These are phyloP conservation scores for Sporothrix pseudoabietina DNA, from an alignment of 2,329 filamentous ascomycete genomes.

Conservation along the genomic window DNA sequence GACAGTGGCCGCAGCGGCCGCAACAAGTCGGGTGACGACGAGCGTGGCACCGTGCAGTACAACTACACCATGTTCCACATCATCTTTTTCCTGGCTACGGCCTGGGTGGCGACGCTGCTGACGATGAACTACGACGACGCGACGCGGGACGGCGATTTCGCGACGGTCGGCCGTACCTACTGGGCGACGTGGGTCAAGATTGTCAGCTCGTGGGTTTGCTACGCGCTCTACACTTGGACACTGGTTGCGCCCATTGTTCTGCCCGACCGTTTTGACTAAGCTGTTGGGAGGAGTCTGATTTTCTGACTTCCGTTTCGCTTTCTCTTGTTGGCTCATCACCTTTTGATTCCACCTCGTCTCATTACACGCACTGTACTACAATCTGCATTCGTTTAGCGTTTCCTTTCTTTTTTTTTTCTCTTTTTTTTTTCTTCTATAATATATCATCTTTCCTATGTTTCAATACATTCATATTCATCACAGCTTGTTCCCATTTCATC, in stretches of 20 bases:
- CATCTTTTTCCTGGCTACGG: constrained; percentile 95
- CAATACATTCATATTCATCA: neutral
- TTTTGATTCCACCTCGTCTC: neutral
- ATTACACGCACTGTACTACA: neutral
- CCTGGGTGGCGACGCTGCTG: constrained; percentile 91
- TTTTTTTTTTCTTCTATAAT: neutral
- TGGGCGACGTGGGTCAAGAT: constrained; percentile 99
- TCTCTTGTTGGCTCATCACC: neutral
- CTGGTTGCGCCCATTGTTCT: constrained; percentile 81
- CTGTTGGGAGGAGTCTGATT: neutral
- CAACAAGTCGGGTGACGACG: constrained; percentile 76
- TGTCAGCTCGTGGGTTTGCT: constrained; percentile 94
- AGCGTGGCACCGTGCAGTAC: constrained; percentile 87
- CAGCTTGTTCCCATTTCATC: neutral
- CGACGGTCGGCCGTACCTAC: constrained; percentile 90
- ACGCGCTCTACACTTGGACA: constrained; percentile 91
- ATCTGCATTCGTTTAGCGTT: neutral
- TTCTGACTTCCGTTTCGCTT: neutral
- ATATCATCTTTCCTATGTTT: neutral
- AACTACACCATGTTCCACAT: constrained; percentile 95
- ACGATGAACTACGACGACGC: constrained; percentile 70
- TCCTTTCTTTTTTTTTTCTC: neutral
- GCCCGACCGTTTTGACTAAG: constrained; percentile 77
- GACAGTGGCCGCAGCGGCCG: constrained; percentile 66
- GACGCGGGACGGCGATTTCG: constrained; percentile 72